Evolutionary conservation across 2,329 filamentous ascomycete genomes (phyloP).

Genomic region (Fusarium coicis): DNA sequence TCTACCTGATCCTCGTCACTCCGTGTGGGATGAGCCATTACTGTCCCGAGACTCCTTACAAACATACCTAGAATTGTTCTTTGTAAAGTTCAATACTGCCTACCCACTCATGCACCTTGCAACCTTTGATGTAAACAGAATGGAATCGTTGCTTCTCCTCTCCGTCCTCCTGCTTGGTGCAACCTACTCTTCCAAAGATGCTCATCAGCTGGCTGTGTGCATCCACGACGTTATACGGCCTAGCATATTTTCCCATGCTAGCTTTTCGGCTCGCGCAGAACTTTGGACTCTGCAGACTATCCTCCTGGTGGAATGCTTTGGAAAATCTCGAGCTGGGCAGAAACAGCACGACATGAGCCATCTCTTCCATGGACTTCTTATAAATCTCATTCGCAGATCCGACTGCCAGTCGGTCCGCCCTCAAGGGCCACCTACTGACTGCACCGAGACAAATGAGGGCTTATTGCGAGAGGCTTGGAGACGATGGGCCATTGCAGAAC

Average conservation of each 20-base stretch:
- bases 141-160: not conserved
- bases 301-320: constrained; percentile 71
- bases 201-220: constrained; percentile 1
- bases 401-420: constrained; percentile 41
- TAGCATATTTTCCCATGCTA: constrained; percentile 1
- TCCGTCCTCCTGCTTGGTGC: not conserved
- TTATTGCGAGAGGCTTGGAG: not conserved
- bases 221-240: constrained; percentile 3
- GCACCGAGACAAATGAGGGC: not conserved
- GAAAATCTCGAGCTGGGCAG: constrained; percentile 70
- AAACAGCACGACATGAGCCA: constrained; percentile 73
- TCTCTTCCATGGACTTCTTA: constrained; percentile 57
- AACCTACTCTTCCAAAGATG: not conserved
- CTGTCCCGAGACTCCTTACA: not conserved
- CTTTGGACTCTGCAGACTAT: constrained; percentile 72
- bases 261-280: constrained; percentile 67
- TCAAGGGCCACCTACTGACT: not conserved
- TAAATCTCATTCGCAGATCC: constrained; percentile 53
- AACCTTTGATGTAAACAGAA: not conserved
- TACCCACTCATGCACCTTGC: constrained; percentile 5
- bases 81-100: not conserved
- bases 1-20: not conserved
- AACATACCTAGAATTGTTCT: not conserved
- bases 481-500: constrained; percentile 6
- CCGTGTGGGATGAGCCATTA: not conserved